Evolutionary conservation across 2,329 filamentous ascomycete species (phyloP), one percentile per base, ranked within the genome.

Genomic region (Botrytis galanthina): DNA sequence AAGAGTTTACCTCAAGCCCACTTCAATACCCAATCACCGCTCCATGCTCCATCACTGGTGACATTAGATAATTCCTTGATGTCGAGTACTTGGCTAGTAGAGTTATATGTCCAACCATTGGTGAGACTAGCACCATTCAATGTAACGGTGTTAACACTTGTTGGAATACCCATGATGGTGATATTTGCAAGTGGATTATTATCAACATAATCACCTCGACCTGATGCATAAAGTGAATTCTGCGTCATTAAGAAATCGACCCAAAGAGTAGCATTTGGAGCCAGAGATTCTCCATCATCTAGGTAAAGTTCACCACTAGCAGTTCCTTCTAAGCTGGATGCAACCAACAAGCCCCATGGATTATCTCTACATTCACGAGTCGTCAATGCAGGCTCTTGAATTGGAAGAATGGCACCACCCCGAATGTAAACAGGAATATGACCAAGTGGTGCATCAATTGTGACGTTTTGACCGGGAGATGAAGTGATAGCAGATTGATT

Each of bases 351-450:
- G 12, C 87, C 87, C 90, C 92, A 95, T 0, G 89, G 86, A 66
- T 88, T 92, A 67, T 85, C 84, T 51, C 92, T 86, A 32, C 86
- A 88, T 51, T 88, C 89, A 0, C 84, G 82, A 0, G 91, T 94
- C 3, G 92, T 94, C 82, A 92, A 83, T 0, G 86, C 90, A 0
- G 91, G 87, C 79, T 92, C 87, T 77, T 94, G 92, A 74, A 88
- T 86, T 0, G 92, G 91, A 0, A 94, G 79, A 1, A 94, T 84
- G 72, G 85, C 84, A 3, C 92, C 92, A 37, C 92, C 92, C 20
- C 92, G 87, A 29, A 95, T 80, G 77, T 87, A 92, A 2, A 95
- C 87, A 0, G 92, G 92, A 57, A 95, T 94, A 77, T 94, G 88
- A 20, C 88, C 87, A 3, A 91, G 81, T 0, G 89, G 89, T 6